These are phyloP conservation scores for Kalaharituber pfeilii DNA, from an alignment of 2,329 filamentous ascomycete species.

Conservation along the genomic window DNA sequence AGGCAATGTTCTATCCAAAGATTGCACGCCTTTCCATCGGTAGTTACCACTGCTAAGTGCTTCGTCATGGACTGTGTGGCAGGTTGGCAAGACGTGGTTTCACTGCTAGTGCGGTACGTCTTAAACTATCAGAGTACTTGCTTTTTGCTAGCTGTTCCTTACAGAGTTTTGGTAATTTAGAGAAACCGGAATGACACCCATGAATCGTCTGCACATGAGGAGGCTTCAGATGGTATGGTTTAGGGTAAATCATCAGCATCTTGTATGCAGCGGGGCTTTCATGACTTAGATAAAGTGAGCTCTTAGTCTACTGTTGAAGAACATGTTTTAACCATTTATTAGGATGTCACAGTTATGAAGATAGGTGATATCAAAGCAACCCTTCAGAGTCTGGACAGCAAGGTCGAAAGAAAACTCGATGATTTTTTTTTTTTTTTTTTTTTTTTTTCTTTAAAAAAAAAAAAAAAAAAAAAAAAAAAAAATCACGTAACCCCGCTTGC, in stretches of 20 bases:
- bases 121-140: neutral
- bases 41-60: too few relatives aligned
- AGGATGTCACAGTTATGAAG: conserved; percentile 1
- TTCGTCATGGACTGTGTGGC: too few relatives aligned
- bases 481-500: too few relatives aligned
- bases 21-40: too few relatives aligned
- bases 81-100: neutral
- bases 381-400: neutral
- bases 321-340: conserved; percentile 1
- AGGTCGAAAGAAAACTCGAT: neutral
- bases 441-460: too few relatives aligned
- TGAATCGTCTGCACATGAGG: neutral
- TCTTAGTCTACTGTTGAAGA: neutral
- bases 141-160: neutral
- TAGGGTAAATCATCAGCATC: neutral
- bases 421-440: too few relatives aligned
- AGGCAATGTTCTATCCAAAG: too few relatives aligned
- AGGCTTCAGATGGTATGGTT: too few relatives aligned
- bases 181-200: neutral
- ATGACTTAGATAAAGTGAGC: neutral
- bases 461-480: too few relatives aligned
- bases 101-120: neutral
- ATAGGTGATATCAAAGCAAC: neutral
- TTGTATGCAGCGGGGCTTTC: neutral
- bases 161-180: neutral